These are phyloP conservation scores for Aspergillus heteromorphus DNA, from an alignment of 495 filamentous ascomycete genomes.

Conservation along the genomic window DNA sequence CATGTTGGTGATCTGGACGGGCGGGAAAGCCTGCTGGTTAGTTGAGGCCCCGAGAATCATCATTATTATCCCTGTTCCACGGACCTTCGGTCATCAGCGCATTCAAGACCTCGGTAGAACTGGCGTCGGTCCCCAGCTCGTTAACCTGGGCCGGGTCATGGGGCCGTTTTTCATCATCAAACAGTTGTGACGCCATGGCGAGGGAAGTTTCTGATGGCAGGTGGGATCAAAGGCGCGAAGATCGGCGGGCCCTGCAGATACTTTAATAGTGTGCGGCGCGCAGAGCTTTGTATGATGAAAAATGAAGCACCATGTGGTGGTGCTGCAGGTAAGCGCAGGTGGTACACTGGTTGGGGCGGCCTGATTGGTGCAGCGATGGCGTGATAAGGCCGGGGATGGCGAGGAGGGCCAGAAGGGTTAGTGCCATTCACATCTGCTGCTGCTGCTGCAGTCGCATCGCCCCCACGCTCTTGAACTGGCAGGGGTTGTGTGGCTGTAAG, in stretches of 20 bases:
- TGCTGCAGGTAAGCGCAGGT: not conserved
- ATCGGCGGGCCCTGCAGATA: not conserved
- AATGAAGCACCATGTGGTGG: too few relatives aligned
- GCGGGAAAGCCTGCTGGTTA: not conserved
- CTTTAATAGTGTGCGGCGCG: not conserved
- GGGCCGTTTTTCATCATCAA: not conserved
- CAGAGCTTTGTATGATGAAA: too few relatives aligned
- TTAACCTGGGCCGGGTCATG: not conserved
- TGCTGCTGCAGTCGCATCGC: too few relatives aligned
- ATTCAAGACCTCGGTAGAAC: constrained; percentile 18
- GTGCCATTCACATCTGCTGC: too few relatives aligned
- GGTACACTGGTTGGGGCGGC: not conserved
- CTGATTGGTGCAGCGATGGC: not conserved
- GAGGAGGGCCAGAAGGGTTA: not conserved
- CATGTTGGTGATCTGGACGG: constrained; percentile 37
- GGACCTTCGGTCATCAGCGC: constrained; percentile 24
- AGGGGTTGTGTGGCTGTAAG: too few relatives aligned
- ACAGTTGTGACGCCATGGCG: not conserved
- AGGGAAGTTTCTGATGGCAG: not conserved
- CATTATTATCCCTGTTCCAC: not conserved
- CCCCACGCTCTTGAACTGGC: too few relatives aligned
- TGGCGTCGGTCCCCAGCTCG: constrained; percentile 7
- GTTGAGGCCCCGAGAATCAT: not conserved
- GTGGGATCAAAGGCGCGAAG: not conserved
- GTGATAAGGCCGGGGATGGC: not conserved